Evolutionary conservation across 1,139 yeast genomes (phyloP).

Genomic region (Yamadazyma diospyri): DNA sequence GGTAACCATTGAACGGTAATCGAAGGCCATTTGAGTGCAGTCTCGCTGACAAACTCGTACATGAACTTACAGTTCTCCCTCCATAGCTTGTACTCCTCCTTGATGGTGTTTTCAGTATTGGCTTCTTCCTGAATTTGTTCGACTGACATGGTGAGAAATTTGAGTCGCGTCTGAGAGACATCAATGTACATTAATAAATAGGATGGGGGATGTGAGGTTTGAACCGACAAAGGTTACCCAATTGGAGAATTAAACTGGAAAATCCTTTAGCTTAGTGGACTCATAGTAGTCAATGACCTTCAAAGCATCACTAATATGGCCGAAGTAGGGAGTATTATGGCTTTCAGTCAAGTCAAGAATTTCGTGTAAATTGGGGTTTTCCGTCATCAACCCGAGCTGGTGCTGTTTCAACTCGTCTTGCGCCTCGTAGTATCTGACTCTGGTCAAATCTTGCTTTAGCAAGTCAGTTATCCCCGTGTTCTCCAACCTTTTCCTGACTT

Average conservation of each 20-base stretch:
- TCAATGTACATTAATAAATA: not conserved
- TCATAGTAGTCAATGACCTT: slow-evolving; percentile 40
- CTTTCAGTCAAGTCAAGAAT: slow-evolving; percentile 28
- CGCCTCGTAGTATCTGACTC: slow-evolving; percentile 26
- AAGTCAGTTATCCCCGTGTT: slow-evolving; percentile 31
- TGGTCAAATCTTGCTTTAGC: slow-evolving; percentile 24
- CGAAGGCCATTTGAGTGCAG: slow-evolving; percentile 79
- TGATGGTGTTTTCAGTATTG: slow-evolving; percentile 40
- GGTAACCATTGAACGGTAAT: slow-evolving; percentile 77
- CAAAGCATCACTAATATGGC: slow-evolving; percentile 41
- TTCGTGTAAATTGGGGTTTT: slow-evolving; percentile 7
- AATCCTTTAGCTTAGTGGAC: slow-evolving; percentile 1
- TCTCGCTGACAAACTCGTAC: slow-evolving; percentile 79
- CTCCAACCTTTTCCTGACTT: slow-evolving; percentile 27
- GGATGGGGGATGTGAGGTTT: not conserved
- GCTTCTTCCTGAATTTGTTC: slow-evolving; percentile 17
- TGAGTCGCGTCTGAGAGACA: slow-evolving; percentile 1
- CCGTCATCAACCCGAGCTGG: slow-evolving; percentile 2
- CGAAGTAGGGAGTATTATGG: slow-evolving; percentile 30
- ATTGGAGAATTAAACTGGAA: not conserved
- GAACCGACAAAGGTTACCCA: too few relatives aligned
- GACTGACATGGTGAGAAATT: slow-evolving; percentile 7
- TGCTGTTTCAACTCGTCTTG: slow-evolving; percentile 13
- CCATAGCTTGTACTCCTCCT: slow-evolving; percentile 78
- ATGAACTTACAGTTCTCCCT: slow-evolving; percentile 72